Base-by-base conservation (phyloP, 306 rosid species). In the Medicago lupulina region DNA sequence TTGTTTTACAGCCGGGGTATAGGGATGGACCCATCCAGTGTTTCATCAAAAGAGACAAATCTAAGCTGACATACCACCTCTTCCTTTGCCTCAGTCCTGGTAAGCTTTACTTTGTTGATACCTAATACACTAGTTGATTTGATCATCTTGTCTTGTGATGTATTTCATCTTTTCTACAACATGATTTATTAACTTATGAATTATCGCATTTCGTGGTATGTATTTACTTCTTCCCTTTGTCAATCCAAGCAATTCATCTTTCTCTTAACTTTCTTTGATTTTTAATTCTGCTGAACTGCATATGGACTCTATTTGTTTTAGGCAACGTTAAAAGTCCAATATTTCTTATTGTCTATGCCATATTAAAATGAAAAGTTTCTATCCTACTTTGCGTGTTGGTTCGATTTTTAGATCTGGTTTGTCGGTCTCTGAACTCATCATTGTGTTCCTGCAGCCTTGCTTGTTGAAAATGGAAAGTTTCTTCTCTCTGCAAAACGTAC, bases 21-120 rank as follows among this genome's bases (percentile, higher is more conserved):
- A 89, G 99, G 51, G 97, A 92, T 81, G 96, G 93, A 21, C 78
- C 86, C 5, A 87, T 96, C 55, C 97, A 90, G 85, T 95, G 99
- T 87, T 92, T 95, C 85, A 92, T 95, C 62, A 92, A 88, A 86
- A 92, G 99, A 84, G 91, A 92, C 86, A 92, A 92, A 85, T 90
- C 97, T 28, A 92, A 89, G 78, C 80, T 89, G 71, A 89, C 96
- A 53, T 96, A 96, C 76, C 98, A 75, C 71, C 98, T 96, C 75
- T 96, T 72, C 80, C 97, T 96, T 58, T 89, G 98, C 85, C 99
- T 96, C 72, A 90, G 99, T 76, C 96, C 97, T 57, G 93, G 99
- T 90, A 87, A 80, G 82, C 65, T 66, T 70, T 63, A 1, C 38
- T 38, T 58, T 28, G 31, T 28, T 28, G 31, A 28, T 28, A 28